Conservation (phyloP, 805 yeast species). For the Cyberlindnera americana region DNA sequence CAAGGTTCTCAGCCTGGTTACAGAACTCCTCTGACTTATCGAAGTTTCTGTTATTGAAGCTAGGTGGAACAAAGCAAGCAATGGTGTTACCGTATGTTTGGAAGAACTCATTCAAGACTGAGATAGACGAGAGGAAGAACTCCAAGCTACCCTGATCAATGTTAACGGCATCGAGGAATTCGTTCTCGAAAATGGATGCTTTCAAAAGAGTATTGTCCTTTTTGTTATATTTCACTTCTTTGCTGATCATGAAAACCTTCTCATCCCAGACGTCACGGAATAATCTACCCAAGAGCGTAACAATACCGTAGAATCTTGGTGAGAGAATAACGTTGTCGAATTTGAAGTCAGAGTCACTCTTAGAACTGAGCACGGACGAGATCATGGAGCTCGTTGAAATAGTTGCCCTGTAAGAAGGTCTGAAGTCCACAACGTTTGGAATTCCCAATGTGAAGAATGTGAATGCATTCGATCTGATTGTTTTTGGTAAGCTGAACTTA, state of each 20-base stretch:
- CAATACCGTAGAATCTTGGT: conserved; percentile 87
- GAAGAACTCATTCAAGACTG: conserved; percentile 67
- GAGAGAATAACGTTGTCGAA: conserved; percentile 81
- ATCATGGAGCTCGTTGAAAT: conserved; percentile 19
- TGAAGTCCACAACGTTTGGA: conserved; percentile 40
- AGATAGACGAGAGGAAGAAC: conserved; percentile 65
- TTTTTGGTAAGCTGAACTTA: conserved; percentile 59
- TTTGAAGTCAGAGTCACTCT: conserved; percentile 31
- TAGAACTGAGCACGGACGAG: conserved; percentile 13
- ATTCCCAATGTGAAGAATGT: conserved; percentile 41
- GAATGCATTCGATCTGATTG: conserved; percentile 40
- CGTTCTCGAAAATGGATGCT: conserved; percentile 37
- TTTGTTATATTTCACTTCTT: conserved; percentile 30
- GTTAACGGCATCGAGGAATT: conserved; percentile 35
- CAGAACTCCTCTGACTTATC: conserved; percentile 58
- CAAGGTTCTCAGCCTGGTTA: conserved; percentile 86
- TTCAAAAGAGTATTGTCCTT: conserved; percentile 30
- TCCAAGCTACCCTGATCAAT: conserved; percentile 53
- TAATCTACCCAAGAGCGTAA: conserved; percentile 71
- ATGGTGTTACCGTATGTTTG: conserved; percentile 58
- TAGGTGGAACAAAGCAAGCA: conserved; percentile 59
- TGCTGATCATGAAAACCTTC: conserved; percentile 51
- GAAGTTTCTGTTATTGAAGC: conserved; percentile 34
- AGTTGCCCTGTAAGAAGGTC: conserved; percentile 35
- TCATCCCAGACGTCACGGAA: conserved; percentile 77